These are phyloP conservation scores for Fusarium devonianum DNA, from an alignment of 2,329 filamentous ascomycete species.

Conservation along the genomic window DNA sequence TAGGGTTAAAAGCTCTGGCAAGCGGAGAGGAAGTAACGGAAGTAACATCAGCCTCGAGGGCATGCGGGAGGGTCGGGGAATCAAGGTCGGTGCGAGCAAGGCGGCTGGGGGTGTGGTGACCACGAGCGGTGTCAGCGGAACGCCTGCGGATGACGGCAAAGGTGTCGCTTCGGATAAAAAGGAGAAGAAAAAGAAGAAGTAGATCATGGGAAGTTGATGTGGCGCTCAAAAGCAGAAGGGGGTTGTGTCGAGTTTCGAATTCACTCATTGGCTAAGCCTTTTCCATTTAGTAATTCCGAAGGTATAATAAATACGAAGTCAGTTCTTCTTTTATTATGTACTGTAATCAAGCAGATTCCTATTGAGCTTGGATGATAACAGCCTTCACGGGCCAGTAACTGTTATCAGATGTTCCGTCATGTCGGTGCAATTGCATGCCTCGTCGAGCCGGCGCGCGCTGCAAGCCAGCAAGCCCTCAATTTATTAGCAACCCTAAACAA, in stretches of 20 bases:
- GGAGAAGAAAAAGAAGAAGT: conserved; percentile 21
- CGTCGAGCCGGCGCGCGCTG: no score
- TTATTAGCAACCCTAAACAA: no score
- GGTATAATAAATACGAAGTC: conserved; percentile 3
- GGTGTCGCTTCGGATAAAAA: conserved; percentile 30
- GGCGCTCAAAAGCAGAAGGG: background rate
- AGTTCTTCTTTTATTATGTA: conserved; percentile 12
- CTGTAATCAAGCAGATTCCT: background rate
- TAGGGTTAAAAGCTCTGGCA: conserved; percentile 20
- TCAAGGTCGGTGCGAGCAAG: conserved; percentile 50
- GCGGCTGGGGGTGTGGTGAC: conserved; percentile 48
- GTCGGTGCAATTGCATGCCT: no score
- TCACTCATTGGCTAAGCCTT: background rate
- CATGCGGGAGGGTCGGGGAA: conserved; percentile 50
- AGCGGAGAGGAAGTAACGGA: conserved; percentile 40
- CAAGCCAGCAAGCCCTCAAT: no score
- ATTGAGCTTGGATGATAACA: background rate
- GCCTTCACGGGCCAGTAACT: no score
- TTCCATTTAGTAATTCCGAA: background rate
- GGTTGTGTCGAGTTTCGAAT: background rate
- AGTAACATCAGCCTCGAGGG: conserved; percentile 52
- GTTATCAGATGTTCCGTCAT: no score
- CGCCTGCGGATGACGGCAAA: conserved; percentile 25
- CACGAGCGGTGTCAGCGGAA: conserved; percentile 33
- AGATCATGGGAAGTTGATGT: background rate